These are phyloP conservation scores for Yamadazyma dushanensis DNA, from an alignment of 1,139 yeast genomes.

Conservation along the genomic window DNA sequence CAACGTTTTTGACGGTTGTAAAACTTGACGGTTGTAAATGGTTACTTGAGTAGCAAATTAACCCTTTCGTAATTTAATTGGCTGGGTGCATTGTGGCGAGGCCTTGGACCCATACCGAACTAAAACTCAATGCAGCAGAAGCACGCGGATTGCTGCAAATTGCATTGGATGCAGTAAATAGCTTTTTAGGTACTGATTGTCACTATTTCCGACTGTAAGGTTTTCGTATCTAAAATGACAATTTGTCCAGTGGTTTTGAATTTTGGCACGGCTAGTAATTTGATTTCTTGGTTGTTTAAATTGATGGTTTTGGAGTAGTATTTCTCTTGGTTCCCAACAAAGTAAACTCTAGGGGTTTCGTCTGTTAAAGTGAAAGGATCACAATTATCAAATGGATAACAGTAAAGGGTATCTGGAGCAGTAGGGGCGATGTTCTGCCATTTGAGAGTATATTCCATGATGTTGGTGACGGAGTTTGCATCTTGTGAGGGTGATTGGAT, in stretches of 20 bases:
- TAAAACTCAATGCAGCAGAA: no score
- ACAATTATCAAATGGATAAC: conserved; percentile 75
- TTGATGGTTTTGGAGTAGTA: conserved; percentile 43
- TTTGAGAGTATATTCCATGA: conserved; percentile 66
- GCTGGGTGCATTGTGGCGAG: no score
- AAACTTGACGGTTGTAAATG: no score
- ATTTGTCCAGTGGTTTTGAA: conserved; percentile 67
- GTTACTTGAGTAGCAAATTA: no score
- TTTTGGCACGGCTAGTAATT: conserved; percentile 68
- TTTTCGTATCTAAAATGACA: conserved; percentile 62
- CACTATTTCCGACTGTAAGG: conserved; percentile 53
- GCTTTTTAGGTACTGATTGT: no score
- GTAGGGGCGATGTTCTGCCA: conserved; percentile 95
- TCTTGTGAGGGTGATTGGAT: conserved; percentile 26
- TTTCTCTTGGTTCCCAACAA: conserved; percentile 78
- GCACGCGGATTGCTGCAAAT: no score
- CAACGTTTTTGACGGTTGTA: no score
- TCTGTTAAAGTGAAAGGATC: conserved; percentile 76
- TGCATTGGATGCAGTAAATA: no score
- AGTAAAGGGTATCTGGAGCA: conserved; percentile 92
- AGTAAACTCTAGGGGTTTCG: conserved; percentile 82
- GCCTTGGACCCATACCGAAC: no score
- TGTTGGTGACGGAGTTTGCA: conserved; percentile 32
- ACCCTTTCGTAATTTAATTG: no score
- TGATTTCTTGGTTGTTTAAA: conserved; percentile 31